A percentile compares a stretch with the other conserved stretches of the same genome.
These are phyloP conservation scores for Juglanconis sp. DNA, from an alignment of 2,329 filamentous ascomycete genomes.

Conservation along the genomic window DNA sequence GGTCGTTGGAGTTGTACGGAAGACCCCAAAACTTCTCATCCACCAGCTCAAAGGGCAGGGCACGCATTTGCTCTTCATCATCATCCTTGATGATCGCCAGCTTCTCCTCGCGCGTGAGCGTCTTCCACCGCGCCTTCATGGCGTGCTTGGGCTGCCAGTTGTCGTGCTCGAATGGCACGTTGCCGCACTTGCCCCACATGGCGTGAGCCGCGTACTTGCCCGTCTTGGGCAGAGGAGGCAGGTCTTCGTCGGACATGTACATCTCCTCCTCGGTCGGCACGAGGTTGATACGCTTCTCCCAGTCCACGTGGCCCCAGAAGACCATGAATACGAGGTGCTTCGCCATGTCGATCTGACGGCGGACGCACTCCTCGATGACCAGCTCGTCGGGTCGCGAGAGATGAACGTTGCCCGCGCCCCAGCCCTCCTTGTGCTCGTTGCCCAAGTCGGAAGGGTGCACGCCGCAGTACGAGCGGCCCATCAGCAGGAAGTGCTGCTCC, in stretches of 20 bases:
- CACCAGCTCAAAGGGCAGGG: slow-evolving; percentile 19
- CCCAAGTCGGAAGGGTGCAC: slow-evolving; percentile 54
- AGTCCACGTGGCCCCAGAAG: slow-evolving; percentile 60
- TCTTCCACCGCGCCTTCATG: slow-evolving; percentile 41
- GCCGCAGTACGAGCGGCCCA: slow-evolving; percentile 36
- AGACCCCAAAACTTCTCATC: slow-evolving; percentile 10
- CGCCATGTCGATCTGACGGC: slow-evolving; percentile 52
- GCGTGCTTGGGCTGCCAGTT: slow-evolving; percentile 45
- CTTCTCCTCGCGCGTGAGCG: slow-evolving; percentile 35
- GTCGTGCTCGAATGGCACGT: slow-evolving; percentile 27
- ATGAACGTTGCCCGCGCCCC: slow-evolving; percentile 44
- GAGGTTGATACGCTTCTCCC: slow-evolving; percentile 46
- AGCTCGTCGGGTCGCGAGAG: slow-evolving; percentile 58
- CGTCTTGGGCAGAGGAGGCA: slow-evolving; percentile 16
- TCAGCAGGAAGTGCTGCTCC: slow-evolving; percentile 36
- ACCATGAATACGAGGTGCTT: slow-evolving; percentile 54
- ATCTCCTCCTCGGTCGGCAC: slow-evolving; percentile 48
- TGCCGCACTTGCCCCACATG: slow-evolving; percentile 26
- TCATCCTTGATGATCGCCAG: slow-evolving; percentile 33
- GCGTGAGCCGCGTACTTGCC: slow-evolving; percentile 7
- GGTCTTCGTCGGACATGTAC: slow-evolving; percentile 48
- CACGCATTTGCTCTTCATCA: slow-evolving; percentile 23
- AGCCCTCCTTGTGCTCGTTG: slow-evolving; percentile 50
- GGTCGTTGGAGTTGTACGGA: not conserved
- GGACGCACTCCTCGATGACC: slow-evolving; percentile 52